These are phyloP conservation scores for Lentinus tigrinus DNA, from an alignment of 768 basidiomycete species.

Conservation along the genomic window DNA sequence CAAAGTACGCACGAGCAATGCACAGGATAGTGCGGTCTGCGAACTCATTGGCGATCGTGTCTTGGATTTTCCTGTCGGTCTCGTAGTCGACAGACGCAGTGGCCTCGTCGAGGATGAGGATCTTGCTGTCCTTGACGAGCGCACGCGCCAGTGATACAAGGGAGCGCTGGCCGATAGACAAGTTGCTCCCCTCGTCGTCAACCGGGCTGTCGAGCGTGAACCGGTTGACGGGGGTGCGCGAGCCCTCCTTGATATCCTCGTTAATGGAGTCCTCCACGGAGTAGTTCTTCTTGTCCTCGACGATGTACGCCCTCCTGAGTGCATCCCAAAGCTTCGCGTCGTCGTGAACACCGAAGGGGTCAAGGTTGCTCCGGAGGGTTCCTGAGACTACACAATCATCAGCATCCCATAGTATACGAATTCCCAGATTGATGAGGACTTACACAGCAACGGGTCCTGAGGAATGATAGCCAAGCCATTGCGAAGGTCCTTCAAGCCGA, in stretches of 20 bases:
- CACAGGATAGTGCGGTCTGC: constrained; percentile 80
- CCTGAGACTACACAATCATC: constrained; percentile 56
- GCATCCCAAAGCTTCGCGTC: constrained; percentile 88
- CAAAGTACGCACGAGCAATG: constrained; percentile 70
- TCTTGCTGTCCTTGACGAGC: constrained; percentile 79
- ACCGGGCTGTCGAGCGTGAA: constrained; percentile 83
- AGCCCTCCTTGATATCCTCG: constrained; percentile 36
- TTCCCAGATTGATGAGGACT: constrained; percentile 13
- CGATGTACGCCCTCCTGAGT: constrained; percentile 78
- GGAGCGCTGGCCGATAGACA: constrained; percentile 80
- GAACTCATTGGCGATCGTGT: constrained; percentile 85
- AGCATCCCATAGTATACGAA: background rate
- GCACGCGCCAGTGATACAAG: constrained; percentile 88
- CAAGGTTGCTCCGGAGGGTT: constrained; percentile 82
- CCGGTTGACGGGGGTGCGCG: constrained; percentile 41
- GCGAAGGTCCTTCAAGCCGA: constrained; percentile 76
- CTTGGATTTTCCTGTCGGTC: constrained; percentile 88
- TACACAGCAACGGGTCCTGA: constrained; percentile 67
- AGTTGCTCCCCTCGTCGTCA: constrained; percentile 84
- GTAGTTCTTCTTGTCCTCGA: constrained; percentile 45
- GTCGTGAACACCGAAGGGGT: constrained; percentile 81
- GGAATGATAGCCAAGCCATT: constrained; percentile 76
- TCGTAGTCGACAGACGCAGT: constrained; percentile 90
- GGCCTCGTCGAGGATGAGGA: constrained; percentile 89
- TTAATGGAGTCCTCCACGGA: constrained; percentile 31